These are phyloP conservation scores for Neocatenulostroma microsporum DNA, from an alignment of 2,329 filamentous ascomycete genomes.

Conservation along the genomic window DNA sequence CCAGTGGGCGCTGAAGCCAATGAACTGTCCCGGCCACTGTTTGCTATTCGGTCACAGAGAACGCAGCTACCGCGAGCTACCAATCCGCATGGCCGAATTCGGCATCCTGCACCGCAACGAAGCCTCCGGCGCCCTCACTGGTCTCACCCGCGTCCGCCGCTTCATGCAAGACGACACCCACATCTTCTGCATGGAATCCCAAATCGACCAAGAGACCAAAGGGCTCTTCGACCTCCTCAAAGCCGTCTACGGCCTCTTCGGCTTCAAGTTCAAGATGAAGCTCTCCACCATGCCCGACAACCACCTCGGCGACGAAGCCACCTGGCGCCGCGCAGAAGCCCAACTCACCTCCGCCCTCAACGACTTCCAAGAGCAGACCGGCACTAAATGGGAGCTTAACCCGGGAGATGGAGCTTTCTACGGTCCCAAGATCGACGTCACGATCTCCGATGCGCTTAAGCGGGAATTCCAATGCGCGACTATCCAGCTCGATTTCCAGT, in stretches of 20 bases:
- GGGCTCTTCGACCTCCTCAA: slow-evolving; percentile 81
- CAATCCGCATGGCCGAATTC: slow-evolving; percentile 90
- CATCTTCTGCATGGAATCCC: slow-evolving; percentile 84
- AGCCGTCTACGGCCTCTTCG: slow-evolving; percentile 71
- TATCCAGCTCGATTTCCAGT: slow-evolving; percentile 88
- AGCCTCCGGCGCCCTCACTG: slow-evolving; percentile 81
- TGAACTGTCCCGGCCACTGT: slow-evolving; percentile 97
- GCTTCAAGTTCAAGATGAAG: slow-evolving; percentile 88
- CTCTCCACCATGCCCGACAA: slow-evolving; percentile 87
- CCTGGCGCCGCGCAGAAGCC: slow-evolving; percentile 81
- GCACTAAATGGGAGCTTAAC: slow-evolving; percentile 78
- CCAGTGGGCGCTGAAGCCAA: slow-evolving; percentile 80
- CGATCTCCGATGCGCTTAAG: slow-evolving; percentile 77
- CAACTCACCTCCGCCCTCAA: slow-evolving; percentile 73
- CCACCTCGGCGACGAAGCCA: slow-evolving; percentile 75
- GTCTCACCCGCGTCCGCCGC: slow-evolving; percentile 82
- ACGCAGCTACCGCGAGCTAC: slow-evolving; percentile 81
- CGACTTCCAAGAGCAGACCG: slow-evolving; percentile 57
- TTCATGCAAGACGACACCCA: slow-evolving; percentile 97
- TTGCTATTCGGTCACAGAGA: slow-evolving; percentile 77
- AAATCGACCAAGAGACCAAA: slow-evolving; percentile 68
- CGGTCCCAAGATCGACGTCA: slow-evolving; percentile 97
- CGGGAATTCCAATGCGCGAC: slow-evolving; percentile 86
- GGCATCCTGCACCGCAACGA: slow-evolving; percentile 94
- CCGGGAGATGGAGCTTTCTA: slow-evolving; percentile 97